Percentiles rank a stretch among this genome's conserved stretches.
These are phyloP conservation scores for Artomyces pyxidatus DNA, from an alignment of 768 basidiomycete genomes.

Conservation along the genomic window DNA sequence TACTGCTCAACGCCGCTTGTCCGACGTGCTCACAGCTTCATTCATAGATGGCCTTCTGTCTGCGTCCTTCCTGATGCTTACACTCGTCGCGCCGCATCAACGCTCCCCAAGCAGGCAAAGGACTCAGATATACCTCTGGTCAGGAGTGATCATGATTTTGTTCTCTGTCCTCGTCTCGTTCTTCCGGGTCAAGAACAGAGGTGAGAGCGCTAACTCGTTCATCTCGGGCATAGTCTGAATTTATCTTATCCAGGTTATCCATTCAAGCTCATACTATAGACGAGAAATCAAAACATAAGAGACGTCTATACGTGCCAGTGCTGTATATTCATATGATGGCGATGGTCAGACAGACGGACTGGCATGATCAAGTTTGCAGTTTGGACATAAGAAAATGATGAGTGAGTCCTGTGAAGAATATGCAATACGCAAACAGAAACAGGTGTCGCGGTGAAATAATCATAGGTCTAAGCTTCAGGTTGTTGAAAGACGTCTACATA, in stretches of 20 bases:
- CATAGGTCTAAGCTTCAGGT: slow-evolving; percentile 5
- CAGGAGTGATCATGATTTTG: slow-evolving; percentile 67
- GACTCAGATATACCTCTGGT: slow-evolving; percentile 86
- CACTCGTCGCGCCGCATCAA: slow-evolving; percentile 72
- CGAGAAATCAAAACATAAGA: slow-evolving; percentile 11
- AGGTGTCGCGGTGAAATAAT: background rate
- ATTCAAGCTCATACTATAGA: slow-evolving; percentile 66
- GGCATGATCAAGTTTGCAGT: slow-evolving; percentile 71
- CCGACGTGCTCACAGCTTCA: background rate
- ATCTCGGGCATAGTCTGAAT: too few species aligned
- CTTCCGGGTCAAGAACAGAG: slow-evolving; percentile 87
- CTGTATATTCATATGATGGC: too few species aligned
- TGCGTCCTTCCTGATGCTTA: slow-evolving; percentile 72
- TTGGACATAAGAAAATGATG: slow-evolving; percentile 24
- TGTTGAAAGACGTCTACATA: slow-evolving; percentile 90
- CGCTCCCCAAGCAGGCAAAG: slow-evolving; percentile 69
- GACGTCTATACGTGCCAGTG: slow-evolving; percentile 11
- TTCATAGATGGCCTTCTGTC: slow-evolving; percentile 75
- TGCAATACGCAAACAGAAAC: background rate
- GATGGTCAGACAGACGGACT: too few species aligned
- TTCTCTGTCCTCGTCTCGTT: slow-evolving; percentile 83
- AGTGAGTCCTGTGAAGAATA: background rate
- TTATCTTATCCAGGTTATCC: slow-evolving; percentile 52
- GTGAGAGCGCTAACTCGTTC: slow-evolving; percentile 30
- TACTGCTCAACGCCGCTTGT: background rate